A percentile compares a stretch with the other conserved stretches of the same genome.
These are phyloP conservation scores for Coffea humblotiana DNA, from an alignment of 305 asterid species.

Conservation along the genomic window DNA sequence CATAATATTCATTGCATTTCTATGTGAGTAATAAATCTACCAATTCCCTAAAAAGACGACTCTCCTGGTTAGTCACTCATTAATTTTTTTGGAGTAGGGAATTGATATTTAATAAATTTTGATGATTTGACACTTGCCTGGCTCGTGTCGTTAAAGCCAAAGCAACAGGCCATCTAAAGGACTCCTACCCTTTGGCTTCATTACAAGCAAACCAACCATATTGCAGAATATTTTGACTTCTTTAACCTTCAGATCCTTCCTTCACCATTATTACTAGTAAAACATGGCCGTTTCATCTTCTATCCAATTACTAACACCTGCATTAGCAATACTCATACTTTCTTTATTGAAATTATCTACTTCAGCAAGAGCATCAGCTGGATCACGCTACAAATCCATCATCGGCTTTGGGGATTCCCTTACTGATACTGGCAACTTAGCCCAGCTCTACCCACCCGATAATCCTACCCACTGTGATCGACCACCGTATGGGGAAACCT, in stretches of 20 bases:
- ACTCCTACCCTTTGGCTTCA: too few species aligned
- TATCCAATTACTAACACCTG: background rate
- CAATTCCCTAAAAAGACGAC: too few species aligned
- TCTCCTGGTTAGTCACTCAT: too few species aligned
- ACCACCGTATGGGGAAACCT: constrained; percentile 25
- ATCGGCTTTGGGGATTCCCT: constrained; percentile 49
- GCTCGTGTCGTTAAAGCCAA: too few species aligned
- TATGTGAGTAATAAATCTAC: too few species aligned
- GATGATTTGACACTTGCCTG: too few species aligned
- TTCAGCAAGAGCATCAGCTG: background rate
- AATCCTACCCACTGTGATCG: background rate
- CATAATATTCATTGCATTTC: too few species aligned
- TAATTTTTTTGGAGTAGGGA: too few species aligned
- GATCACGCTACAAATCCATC: constrained; percentile 7
- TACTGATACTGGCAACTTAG: constrained; percentile 50
- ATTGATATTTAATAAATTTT: too few species aligned
- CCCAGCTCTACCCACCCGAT: background rate
- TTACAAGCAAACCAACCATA: too few species aligned
- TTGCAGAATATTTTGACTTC: too few species aligned
- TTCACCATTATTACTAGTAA: background rate
- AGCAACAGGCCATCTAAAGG: too few species aligned
- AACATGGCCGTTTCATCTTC: background rate
- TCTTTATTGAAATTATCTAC: background rate
- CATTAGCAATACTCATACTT: background rate
- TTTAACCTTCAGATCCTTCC: background rate